These are phyloP conservation scores for Cytospora leucostoma DNA, from an alignment of 2,329 filamentous ascomycete species.

Conservation along the genomic window DNA sequence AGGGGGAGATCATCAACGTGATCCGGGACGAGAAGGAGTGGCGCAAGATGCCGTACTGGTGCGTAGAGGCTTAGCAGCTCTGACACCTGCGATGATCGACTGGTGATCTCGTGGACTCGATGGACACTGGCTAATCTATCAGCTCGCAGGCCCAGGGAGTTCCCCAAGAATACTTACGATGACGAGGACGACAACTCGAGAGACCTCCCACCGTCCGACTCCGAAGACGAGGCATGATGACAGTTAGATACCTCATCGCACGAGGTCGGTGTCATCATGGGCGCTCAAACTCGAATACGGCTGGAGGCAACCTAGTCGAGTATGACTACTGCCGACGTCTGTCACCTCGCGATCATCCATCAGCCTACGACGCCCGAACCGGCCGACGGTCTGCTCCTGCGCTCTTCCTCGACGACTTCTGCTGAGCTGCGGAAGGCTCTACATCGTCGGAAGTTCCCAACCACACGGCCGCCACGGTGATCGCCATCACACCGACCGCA, in stretches of 20 bases:
- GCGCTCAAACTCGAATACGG: background rate
- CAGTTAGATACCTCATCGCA: background rate
- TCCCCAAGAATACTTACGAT: conserved; percentile 64
- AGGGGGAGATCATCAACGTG: conserved; percentile 89
- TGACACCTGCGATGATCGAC: background rate
- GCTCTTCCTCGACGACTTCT: background rate
- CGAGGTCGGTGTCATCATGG: background rate
- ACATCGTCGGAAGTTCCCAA: conserved; percentile 51
- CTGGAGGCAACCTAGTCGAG: background rate
- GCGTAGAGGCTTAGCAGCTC: conserved; percentile 30
- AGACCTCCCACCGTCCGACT: conserved; percentile 80
- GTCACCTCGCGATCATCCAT: conserved; percentile 27
- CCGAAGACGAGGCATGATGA: conserved; percentile 64
- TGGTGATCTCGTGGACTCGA: background rate
- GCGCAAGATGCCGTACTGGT: conserved; percentile 91
- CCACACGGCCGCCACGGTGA: conserved; percentile 66
- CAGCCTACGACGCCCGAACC: conserved; percentile 1
- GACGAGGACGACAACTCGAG: conserved; percentile 79
- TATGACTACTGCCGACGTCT: background rate
- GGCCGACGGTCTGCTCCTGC: background rate
- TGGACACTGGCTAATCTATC: conserved; percentile 9
- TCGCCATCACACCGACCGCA: conserved; percentile 71
- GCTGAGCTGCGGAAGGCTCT: background rate
- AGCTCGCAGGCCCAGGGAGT: conserved; percentile 71
- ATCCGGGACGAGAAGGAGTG: conserved; percentile 89